Evolutionary conservation across 495 filamentous ascomycete species (phyloP).

Genomic region (Lentithecium fluviatile): DNA sequence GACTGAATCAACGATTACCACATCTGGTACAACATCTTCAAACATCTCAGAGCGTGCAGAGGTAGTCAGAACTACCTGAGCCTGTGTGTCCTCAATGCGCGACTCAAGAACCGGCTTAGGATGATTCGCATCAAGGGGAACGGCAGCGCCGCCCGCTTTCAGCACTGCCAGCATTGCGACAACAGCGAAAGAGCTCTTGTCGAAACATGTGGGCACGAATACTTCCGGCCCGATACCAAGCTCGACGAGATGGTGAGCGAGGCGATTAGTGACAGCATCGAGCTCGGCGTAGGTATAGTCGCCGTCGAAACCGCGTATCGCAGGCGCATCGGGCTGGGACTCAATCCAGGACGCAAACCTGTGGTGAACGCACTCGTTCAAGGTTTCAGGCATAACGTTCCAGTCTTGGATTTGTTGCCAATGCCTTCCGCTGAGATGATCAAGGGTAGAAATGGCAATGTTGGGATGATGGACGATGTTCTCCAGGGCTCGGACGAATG

Average conservation of each 20-base stretch:
- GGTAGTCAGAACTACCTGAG: slow-evolving; percentile 30
- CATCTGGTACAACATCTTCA: slow-evolving; percentile 33
- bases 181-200: slow-evolving; percentile 48
- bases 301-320: slow-evolving; percentile 33
- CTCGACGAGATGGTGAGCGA: slow-evolving; percentile 29
- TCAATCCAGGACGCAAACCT: slow-evolving; percentile 16
- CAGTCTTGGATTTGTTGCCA: slow-evolving; percentile 28
- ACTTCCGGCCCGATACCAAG: slow-evolving; percentile 51
- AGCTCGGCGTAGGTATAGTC: slow-evolving; percentile 32
- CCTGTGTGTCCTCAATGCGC: slow-evolving; percentile 27
- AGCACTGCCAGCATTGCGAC: slow-evolving; percentile 46
- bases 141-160: slow-evolving; percentile 42
- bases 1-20: slow-evolving; percentile 29
- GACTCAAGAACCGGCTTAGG: slow-evolving; percentile 32
- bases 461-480: slow-evolving; percentile 28
- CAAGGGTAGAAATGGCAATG: slow-evolving; percentile 15
- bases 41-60: slow-evolving; percentile 22
- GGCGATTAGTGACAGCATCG: slow-evolving; percentile 14
- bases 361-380: slow-evolving; percentile 32
- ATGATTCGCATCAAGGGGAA: slow-evolving; percentile 33
- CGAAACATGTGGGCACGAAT: slow-evolving; percentile 56
- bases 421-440: slow-evolving; percentile 29
- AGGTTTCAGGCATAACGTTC: slow-evolving; percentile 30
- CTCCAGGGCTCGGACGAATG: slow-evolving; percentile 37
- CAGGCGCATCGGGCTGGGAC: slow-evolving; percentile 27